These are phyloP conservation scores for Hypholoma sublateritium DNA, from an alignment of 768 basidiomycete genomes.

Conservation along the genomic window DNA sequence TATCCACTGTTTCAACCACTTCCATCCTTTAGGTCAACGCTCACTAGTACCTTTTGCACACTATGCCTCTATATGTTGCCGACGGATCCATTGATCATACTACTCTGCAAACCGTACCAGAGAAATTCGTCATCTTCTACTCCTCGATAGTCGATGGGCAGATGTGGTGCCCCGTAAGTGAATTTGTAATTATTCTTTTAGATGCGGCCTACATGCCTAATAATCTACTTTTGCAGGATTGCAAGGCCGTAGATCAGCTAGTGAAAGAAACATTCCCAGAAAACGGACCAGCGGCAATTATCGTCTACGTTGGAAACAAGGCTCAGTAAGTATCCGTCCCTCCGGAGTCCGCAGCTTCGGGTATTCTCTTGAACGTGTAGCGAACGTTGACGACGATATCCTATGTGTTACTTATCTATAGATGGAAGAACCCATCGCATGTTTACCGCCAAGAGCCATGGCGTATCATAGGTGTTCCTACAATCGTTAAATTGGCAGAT, in stretches of 20 bases:
- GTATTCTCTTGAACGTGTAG: neutral
- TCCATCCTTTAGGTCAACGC: neutral
- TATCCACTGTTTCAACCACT: neutral
- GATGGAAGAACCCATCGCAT: conserved; percentile 67
- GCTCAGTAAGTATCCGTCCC: conserved; percentile 45
- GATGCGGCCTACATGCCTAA: neutral
- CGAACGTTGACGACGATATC: neutral
- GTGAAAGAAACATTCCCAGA: conserved; percentile 51
- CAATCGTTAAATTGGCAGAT: conserved; percentile 59
- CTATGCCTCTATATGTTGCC: conserved; percentile 53
- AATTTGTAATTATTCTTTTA: neutral
- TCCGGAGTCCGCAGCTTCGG: neutral
- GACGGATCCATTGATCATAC: conserved; percentile 34
- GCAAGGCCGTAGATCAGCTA: conserved; percentile 56
- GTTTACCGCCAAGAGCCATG: conserved; percentile 63
- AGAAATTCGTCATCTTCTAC: conserved; percentile 67
- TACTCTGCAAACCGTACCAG: conserved; percentile 40
- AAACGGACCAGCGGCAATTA: conserved; percentile 49
- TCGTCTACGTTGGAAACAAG: conserved; percentile 71
- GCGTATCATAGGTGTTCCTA: conserved; percentile 60
- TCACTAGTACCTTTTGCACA: neutral
- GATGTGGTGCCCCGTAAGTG: conserved; percentile 71
- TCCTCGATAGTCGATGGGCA: conserved; percentile 61
- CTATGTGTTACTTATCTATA: conserved; percentile 27
- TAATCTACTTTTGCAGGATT: conserved; percentile 45